Base-by-base conservation (phyloP, 2,329 filamentous ascomycete species). In the Colletotrichum spinosum region DNA sequence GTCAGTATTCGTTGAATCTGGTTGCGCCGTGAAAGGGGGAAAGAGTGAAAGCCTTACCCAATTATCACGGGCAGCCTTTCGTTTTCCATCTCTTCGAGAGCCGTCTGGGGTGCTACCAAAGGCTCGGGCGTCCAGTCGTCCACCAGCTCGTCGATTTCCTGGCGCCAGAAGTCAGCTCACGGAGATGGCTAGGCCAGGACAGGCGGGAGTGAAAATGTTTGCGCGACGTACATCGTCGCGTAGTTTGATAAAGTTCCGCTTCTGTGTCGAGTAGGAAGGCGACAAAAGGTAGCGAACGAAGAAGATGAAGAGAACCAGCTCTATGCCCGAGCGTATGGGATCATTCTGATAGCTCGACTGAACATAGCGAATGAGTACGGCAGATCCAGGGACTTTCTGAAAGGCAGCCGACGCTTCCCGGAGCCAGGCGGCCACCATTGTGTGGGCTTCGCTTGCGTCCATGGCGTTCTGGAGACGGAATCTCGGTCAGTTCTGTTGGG, bases 291-390 rank as follows among this genome's bases (percentile, higher is more conserved):
- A 99, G 69, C 94, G 89, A 63, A 99, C 91, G 69, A 97, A 97
- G 81, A 99, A 99, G 59, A 99, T 88, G 71, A 99, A 92, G 65
- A 99, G 85, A 70, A 98, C 90, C 55, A 99, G 84, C 80, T 99
- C 96, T 70, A 99, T 93, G 44, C 93, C 93, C 56, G 93, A 97
- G 58, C 97, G 91, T 61, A 98, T 89, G 9, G 96, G 96, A 73
- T 99, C 96, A 76, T 99, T 92, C 81, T 99, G 96, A 82, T 99
- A 98, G 77, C 94, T 97, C 63, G 94, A 97, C 78, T 93, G 93
- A 76, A 99, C 94, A 80, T 99, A 99, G 68, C 96, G 92, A 71
- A 97, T 88, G 73, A 98, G 85, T 72, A 99, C 97, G 46, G 95
- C 92, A 37, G 95, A 98, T 56, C 96, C 96, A 37, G 96, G 97